Base-by-base conservation (phyloP, 257 asterid genomes). In the Solanum neorickii region DNA sequence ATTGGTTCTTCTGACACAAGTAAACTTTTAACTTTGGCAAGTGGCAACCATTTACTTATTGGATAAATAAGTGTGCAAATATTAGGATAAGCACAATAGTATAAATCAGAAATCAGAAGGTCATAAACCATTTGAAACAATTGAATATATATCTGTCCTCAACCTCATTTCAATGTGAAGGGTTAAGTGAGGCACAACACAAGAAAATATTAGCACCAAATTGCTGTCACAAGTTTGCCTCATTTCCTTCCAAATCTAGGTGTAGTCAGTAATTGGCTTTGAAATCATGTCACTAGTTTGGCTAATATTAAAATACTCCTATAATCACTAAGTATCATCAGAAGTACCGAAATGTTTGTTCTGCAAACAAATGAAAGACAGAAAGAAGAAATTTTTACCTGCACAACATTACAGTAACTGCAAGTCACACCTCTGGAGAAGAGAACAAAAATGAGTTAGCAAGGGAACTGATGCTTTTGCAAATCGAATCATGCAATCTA, bases 401-500 rank as follows among this genome's bases (percentile, higher is more conserved):
- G 99, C 90, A 95, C 77, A 86, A 91, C 90, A 85, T 94, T 90
- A 95, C 99, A 97, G 92, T 93, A 87, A 65, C 92, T n/a, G 91
- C 99, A 97, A 75, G 94, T 95, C 93, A 93, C 92, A 91, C 86
- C 92, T 91, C 99, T 97, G 99, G 84, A 89, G 86, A 91, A 86
- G 80, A 89, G 35, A 87, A 52, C 86, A 83, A 91, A 83, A 84
- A 65, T 62, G 85, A 83, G 91, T 90, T 56, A 90, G 92, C 46
- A 37, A 27, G 75, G 76, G 46, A 82, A 82, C 29, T 49, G 85
- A 82, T 29, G 68, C 85, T 82, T 82, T 49, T 3, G 85, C 85
- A 16, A 49, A 80, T 80, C 18, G 15, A 47, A 47, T 49, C 29
- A 9, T 80, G 44, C 85, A 47, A 49, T 80, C 27, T 49, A 29